Conservation (phyloP, 768 basidiomycete genomes). For the Calocybe indica region DNA sequence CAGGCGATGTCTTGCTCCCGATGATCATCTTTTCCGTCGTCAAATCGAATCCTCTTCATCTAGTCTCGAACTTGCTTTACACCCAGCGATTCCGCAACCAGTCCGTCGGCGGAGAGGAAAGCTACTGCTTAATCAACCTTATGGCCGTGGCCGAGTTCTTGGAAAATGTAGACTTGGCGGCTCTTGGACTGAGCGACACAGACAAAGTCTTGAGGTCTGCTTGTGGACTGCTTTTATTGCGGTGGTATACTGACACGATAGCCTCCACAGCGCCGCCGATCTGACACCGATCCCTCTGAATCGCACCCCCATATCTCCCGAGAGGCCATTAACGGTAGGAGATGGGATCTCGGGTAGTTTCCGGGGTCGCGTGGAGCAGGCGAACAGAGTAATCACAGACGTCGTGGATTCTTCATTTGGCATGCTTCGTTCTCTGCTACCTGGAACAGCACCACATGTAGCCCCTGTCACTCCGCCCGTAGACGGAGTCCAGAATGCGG, state of each 20-base stretch:
- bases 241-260: not conserved
- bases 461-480: conserved; percentile 11
- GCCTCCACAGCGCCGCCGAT: conserved; percentile 58
- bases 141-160: conserved; percentile 95
- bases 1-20: conserved; percentile 88
- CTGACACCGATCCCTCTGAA: conserved; percentile 76
- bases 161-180: conserved; percentile 86
- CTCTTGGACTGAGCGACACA: conserved; percentile 53
- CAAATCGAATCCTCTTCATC: conserved; percentile 80
- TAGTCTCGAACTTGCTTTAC: conserved; percentile 67
- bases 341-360: conserved; percentile 49
- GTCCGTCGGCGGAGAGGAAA: conserved; percentile 71
- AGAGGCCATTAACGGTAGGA: conserved; percentile 36
- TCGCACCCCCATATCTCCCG: conserved; percentile 42
- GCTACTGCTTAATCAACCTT: conserved; percentile 90
- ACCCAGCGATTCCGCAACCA: conserved; percentile 57
- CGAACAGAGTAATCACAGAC: conserved; percentile 77
- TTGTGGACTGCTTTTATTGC: conserved; percentile 3
- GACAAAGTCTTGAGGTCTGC: conserved; percentile 52
- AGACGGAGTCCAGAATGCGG: conserved; percentile 12
- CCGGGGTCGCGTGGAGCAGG: conserved; percentile 74
- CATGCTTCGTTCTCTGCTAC: conserved; percentile 76
- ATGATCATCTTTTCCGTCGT: conserved; percentile 93
- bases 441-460: conserved; percentile 24
- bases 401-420: conserved; percentile 91